phyloP scores from a whole-genome alignment of 352 stramenopile genomes.

The Globisporangium paroecandrum region DNA sequence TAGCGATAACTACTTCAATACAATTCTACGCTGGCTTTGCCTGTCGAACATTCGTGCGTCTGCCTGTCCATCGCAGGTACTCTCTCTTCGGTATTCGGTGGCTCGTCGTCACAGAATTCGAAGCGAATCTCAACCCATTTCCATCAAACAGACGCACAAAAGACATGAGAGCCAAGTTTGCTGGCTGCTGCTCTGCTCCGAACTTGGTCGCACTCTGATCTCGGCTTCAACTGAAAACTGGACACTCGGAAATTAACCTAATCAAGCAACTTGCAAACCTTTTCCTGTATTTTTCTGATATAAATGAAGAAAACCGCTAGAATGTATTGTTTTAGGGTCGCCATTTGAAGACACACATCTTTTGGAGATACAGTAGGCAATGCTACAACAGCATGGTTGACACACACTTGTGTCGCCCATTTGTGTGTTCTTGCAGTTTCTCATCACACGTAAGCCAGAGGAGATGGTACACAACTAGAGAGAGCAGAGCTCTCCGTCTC shows the following conservation, averaged over 20 bases:
- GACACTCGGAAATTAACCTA: neutral
- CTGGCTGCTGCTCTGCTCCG: neutral
- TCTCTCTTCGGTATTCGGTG: neutral
- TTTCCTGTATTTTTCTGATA: neutral
- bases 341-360: neutral
- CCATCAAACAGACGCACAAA: neutral
- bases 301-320: neutral
- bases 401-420: neutral
- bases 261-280: neutral
- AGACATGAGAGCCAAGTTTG: neutral
- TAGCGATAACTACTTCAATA: neutral
- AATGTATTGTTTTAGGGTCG: neutral
- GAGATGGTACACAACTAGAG: neutral
- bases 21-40: neutral
- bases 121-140: neutral
- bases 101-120: neutral
- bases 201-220: neutral
- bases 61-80: neutral
- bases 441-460: neutral
- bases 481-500: neutral
- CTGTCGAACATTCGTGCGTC: neutral
- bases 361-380: neutral
- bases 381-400: neutral
- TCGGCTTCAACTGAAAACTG: neutral
- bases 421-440: neutral